These are phyloP conservation scores for Dictyostelium intermedium DNA, from an alignment of 78 protist species.

Conservation along the genomic window DNA sequence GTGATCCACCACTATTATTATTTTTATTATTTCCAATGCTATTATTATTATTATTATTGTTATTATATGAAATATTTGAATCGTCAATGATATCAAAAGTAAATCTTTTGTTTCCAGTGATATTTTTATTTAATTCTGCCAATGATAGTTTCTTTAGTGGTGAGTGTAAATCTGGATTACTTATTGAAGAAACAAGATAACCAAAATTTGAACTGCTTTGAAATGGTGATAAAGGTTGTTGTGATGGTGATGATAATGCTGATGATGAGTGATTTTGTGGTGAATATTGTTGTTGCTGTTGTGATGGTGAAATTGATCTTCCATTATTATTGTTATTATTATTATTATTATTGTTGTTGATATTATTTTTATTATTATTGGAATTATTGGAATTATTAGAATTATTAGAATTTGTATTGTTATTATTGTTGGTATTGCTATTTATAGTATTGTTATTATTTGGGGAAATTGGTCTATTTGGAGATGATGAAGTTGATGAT, in stretches of 20 bases:
- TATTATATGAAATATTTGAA: too few species aligned
- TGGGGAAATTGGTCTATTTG: background rate
- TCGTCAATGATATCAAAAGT: background rate
- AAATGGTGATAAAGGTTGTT: background rate
- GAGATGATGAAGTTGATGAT: background rate
- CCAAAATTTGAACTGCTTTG: background rate
- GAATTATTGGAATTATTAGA: too few species aligned
- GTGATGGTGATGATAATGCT: background rate
- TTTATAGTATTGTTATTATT: too few species aligned
- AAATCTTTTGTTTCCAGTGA: background rate
- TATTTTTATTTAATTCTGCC: background rate
- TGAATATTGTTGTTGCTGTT: background rate
- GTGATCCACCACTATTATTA: background rate
- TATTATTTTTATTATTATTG: too few species aligned
- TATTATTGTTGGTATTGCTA: too few species aligned
- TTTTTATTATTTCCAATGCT: background rate
- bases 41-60: background rate
- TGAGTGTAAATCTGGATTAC: background rate
- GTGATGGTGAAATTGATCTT: conserved; percentile 34
- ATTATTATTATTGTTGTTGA: too few species aligned
- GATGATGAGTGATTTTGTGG: background rate
- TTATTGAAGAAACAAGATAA: background rate
- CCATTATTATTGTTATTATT: background rate
- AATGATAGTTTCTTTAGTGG: background rate
- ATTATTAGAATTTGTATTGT: too few species aligned